phyloP scores from a whole-genome alignment of 805 yeast species.

The Candida ulmi region DNA sequence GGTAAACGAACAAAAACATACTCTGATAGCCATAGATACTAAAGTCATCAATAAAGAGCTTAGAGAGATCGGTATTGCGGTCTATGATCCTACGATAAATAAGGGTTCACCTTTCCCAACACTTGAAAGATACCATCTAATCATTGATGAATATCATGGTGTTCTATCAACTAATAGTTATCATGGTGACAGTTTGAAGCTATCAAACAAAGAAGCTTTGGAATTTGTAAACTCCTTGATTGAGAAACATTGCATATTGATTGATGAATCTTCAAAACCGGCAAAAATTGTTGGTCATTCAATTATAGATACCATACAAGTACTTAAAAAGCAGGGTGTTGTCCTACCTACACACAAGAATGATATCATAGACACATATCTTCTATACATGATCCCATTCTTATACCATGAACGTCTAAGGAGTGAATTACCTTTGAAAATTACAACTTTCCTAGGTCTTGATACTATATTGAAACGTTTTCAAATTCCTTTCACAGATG shows the following conservation, averaged over 20 bases:
- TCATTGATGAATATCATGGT: conserved; percentile 16
- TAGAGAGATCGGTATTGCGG: conserved; percentile 15
- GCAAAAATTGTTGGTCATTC: conserved; percentile 6
- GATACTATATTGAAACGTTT: conserved; percentile 12
- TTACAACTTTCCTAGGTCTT: conserved; percentile 4
- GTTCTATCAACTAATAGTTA: conserved; percentile 15
- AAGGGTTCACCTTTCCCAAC: conserved; percentile 7
- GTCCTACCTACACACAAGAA: conserved; percentile 1
- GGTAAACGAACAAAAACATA: conserved; percentile 7
- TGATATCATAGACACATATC: conserved; percentile 8
- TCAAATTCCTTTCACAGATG: conserved; percentile 10
- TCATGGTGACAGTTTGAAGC: conserved; percentile 13
- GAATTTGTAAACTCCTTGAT: conserved; percentile 3
- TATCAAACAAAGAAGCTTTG: conserved; percentile 9
- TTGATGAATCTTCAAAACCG: background rate
- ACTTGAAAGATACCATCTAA: conserved; percentile 11
- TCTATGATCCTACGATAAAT: conserved; percentile 15
- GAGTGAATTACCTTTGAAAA: conserved; percentile 1
- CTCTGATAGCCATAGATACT: conserved; percentile 7
- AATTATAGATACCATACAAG: background rate
- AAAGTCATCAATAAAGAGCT: conserved; percentile 7
- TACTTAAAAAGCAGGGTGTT: conserved; percentile 1
- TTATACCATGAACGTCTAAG: background rate
- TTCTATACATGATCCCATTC: conserved; percentile 12
- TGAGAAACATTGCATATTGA: conserved; percentile 1